Conservation (phyloP, 1,284 basidiomycete genomes). For the Porogramme epimiltina region DNA sequence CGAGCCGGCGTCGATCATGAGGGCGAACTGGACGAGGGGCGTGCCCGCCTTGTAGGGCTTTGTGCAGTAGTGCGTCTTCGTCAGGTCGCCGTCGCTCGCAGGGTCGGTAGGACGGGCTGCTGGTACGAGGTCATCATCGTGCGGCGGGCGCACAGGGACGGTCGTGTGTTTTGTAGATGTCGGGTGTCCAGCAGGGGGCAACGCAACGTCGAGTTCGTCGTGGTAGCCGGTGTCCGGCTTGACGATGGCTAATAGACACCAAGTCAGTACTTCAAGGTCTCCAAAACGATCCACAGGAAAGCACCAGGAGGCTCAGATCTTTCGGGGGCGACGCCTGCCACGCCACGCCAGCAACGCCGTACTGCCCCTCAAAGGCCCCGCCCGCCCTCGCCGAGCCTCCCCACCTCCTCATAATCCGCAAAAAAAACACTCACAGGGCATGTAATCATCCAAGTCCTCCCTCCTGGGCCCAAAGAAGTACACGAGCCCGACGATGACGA, state of each 20-base stretch:
- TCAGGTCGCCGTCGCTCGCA: constrained; percentile 65
- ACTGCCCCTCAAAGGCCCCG: neutral
- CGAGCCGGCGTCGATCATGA: constrained; percentile 98
- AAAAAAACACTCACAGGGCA: constrained; percentile 26
- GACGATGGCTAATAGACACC: constrained; percentile 20
- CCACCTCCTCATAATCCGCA: neutral
- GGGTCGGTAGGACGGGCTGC: constrained; percentile 47
- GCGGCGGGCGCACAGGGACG: constrained; percentile 7
- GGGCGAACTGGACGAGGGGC: constrained; percentile 85
- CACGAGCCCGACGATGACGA: constrained; percentile 55
- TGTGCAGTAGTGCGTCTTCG: constrained; percentile 69
- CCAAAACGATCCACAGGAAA: neutral
- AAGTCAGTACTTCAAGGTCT: constrained; percentile 5
- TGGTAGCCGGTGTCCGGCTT: constrained; percentile 12
- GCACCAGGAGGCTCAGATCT: neutral
- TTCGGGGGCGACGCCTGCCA: neutral
- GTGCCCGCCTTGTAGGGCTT: constrained; percentile 47
- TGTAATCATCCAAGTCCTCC: constrained; percentile 32
- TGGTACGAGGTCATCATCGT: constrained; percentile 26
- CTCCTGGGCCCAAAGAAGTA: constrained; percentile 65
- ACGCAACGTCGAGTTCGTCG: constrained; percentile 6
- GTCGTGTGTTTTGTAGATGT: constrained; percentile 6
- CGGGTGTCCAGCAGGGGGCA: constrained; percentile 11
- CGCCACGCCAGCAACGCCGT: neutral
- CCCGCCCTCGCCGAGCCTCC: neutral